Base-by-base conservation (phyloP, 176 grass and related monocot genomes). In the Eragrostis curvula region DNA sequence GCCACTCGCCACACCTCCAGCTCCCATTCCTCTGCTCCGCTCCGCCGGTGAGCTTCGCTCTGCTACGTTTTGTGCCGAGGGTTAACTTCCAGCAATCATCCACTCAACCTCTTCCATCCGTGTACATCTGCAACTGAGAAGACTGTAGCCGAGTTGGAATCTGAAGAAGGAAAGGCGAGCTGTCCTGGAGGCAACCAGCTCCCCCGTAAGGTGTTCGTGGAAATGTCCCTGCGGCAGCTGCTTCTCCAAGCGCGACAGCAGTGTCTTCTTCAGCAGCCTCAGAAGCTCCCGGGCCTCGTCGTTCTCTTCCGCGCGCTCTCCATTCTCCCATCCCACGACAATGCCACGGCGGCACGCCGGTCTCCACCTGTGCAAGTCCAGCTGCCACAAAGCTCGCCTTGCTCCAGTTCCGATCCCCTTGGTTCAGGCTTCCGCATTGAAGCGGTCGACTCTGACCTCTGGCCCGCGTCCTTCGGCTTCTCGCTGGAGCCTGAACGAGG, bases 341-440 rank as follows among this genome's bases (percentile, higher is more conserved):
- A 4, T 8, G 45, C 20, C 18, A 10, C 9, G 0, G 9, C 8
- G 5, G 15, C 50, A 8, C 8, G 4, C 14, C 65, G n/a, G 17
- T 36, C 45, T 56, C 80, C 32, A 15, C 15, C 20, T 63, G 10
- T 3, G 18, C 43, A 27, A 41, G 68, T 67, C 13, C 29, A 45
- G 48, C 14, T 71, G 47, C 78, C 82, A 1, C 78, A 75, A 74
- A 47, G 77, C n/a, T 71, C 18, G 23, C 82, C 48, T 42, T 50
- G 47, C 18, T 79, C 85, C 27, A 16, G 61, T 44, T 79, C 73
- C 6, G 51, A 62, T 17, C 47, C 70, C 27, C 75, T 88, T 77
- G 87, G 85, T 2, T 21, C 75, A 0, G 47, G 63, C 41, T 93
- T 93, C 68, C 61, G 20, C 63, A 85, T 93, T 12, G 85, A 88